Percentiles rank a stretch among this genome's conserved stretches.
phyloP scores from a whole-genome alignment of 1,139 yeast genomes.

The Pichia sp. region DNA sequence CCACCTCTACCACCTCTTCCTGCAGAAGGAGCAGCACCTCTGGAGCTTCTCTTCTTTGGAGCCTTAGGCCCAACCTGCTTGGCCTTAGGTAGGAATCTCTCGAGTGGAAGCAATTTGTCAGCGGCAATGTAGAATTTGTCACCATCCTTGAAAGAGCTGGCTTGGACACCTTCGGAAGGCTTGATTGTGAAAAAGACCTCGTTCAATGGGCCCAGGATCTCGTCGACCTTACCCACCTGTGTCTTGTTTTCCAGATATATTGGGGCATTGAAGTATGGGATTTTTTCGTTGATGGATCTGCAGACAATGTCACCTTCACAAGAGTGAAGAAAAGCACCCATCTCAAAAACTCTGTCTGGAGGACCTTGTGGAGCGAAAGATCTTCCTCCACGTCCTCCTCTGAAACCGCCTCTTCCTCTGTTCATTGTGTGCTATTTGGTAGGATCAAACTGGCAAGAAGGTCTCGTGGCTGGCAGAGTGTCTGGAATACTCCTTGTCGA shows the following conservation, averaged over 20 bases:
- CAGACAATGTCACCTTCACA: conserved; percentile 98
- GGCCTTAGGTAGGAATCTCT: conserved; percentile 93
- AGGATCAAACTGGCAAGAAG: neutral
- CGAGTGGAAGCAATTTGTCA: conserved; percentile 91
- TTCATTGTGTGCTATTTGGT: conserved; percentile 9
- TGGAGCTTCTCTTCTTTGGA: conserved; percentile 59
- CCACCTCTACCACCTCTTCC: conserved; percentile 20
- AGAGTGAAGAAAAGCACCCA: conserved; percentile 89
- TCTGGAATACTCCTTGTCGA: no score
- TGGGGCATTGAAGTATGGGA: conserved; percentile 99
- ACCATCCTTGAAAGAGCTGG: conserved; percentile 87
- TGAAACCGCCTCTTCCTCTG: conserved; percentile 35
- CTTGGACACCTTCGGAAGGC: conserved; percentile 94
- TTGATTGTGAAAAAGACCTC: conserved; percentile 96
- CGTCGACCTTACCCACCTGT: conserved; percentile 96
- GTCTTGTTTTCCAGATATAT: conserved; percentile 93
- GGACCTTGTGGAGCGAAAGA: conserved; percentile 70
- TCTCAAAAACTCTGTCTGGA: conserved; percentile 88
- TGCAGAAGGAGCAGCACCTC: conserved; percentile 41
- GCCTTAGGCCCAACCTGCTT: conserved; percentile 75
- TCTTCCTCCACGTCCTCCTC: conserved; percentile 60
- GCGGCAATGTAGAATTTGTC: conserved; percentile 95
- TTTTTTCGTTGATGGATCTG: conserved; percentile 86
- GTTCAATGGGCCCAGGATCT: conserved; percentile 93
- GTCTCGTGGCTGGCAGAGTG: no score